These are phyloP conservation scores for Lipomyces starkeyi DNA, from an alignment of 805 yeast genomes.

Conservation along the genomic window DNA sequence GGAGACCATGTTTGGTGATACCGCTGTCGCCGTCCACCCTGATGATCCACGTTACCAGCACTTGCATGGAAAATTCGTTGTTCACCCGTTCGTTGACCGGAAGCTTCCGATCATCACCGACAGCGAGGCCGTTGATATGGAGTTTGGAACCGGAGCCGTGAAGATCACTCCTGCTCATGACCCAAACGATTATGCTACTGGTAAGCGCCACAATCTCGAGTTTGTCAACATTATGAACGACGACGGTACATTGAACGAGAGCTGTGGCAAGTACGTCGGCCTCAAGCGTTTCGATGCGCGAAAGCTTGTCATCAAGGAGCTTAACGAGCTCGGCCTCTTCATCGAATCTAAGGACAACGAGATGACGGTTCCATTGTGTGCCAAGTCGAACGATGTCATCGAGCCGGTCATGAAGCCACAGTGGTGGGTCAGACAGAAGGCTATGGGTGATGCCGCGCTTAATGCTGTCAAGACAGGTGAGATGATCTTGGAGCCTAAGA, in stretches of 20 bases:
- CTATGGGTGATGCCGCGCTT: conserved; percentile 87
- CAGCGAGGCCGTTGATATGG: conserved; percentile 96
- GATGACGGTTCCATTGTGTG: conserved; percentile 93
- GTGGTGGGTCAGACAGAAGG: conserved; percentile 97
- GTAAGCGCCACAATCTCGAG: conserved; percentile 90
- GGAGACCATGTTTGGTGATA: conserved; percentile 97
- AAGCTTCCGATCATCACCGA: conserved; percentile 88
- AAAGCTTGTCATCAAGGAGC: conserved; percentile 74
- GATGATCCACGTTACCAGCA: conserved; percentile 91
- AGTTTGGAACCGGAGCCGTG: conserved; percentile 99
- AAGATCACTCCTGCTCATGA: conserved; percentile 99
- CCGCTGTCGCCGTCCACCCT: conserved; percentile 97
- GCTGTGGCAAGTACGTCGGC: conserved; percentile 93
- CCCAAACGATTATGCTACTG: conserved; percentile 93
- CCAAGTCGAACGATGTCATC: conserved; percentile 95
- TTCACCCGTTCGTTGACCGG: conserved; percentile 89
- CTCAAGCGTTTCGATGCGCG: conserved; percentile 95
- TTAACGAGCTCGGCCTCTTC: conserved; percentile 74
- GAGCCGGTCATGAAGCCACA: conserved; percentile 98
- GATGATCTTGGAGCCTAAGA: conserved; percentile 80
- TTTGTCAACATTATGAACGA: conserved; percentile 90
- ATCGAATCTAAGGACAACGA: conserved; percentile 91
- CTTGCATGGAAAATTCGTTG: conserved; percentile 88
- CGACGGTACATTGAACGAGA: conserved; percentile 86
- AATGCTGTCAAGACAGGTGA: conserved; percentile 83